These are phyloP conservation scores for Russula dissimulans DNA, from an alignment of 768 basidiomycete genomes.

Conservation along the genomic window DNA sequence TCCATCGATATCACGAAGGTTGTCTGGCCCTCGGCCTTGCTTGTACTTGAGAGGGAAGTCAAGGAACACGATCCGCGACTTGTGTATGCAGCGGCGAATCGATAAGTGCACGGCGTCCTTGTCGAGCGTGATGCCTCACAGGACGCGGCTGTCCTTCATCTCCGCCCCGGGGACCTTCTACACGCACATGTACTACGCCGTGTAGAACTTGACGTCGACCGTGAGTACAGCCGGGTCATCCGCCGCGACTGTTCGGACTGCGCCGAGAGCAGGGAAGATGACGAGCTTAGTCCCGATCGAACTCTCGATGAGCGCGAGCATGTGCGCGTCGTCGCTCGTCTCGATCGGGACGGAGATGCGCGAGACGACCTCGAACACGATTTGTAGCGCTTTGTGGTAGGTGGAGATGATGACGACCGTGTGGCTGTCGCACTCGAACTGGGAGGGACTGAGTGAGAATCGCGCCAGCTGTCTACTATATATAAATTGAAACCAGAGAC, in stretches of 20 bases:
- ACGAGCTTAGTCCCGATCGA: slow-evolving; percentile 99
- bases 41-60: slow-evolving; percentile 98
- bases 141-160: slow-evolving; percentile 84
- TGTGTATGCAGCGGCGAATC: slow-evolving; percentile 86
- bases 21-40: slow-evolving; percentile 96
- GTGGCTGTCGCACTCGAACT: slow-evolving; percentile 95
- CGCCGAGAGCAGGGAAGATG: slow-evolving; percentile 79
- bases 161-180: slow-evolving; percentile 98
- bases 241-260: slow-evolving; percentile 79
- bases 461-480: slow-evolving; percentile 84
- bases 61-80: slow-evolving; percentile 80
- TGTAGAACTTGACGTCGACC: slow-evolving; percentile 97
- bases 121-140: slow-evolving; percentile 93
- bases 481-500: too few relatives aligned
- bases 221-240: slow-evolving; percentile 72
- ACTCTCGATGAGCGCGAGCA: slow-evolving; percentile 95
- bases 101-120: slow-evolving; percentile 98
- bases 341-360: slow-evolving; percentile 87
- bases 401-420: slow-evolving; percentile 98
- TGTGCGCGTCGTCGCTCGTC: slow-evolving; percentile 73
- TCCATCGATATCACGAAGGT: slow-evolving; percentile 97
- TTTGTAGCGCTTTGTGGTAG: slow-evolving; percentile 92
- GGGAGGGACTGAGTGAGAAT: slow-evolving; percentile 93
- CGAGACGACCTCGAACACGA: slow-evolving; percentile 82
- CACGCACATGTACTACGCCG: slow-evolving; percentile 44